Conservation (phyloP, 148 eudicot genomes). For the Tetragonia tetragonoides region DNA sequence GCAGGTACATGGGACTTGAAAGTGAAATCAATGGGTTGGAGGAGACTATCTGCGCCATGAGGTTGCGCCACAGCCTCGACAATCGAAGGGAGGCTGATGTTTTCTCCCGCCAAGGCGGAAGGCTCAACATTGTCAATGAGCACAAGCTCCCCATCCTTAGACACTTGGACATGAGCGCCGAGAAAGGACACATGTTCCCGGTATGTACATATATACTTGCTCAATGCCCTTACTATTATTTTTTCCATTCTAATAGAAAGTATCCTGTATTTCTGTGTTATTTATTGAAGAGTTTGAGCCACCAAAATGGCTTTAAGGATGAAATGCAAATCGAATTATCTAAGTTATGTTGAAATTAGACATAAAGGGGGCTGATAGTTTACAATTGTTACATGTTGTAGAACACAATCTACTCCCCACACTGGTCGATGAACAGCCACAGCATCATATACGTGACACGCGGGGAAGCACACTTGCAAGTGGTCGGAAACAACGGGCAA, state of each 20-base stretch:
- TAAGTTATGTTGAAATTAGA: no score
- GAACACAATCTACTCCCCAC: conserved; percentile 57
- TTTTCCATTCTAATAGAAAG: no score
- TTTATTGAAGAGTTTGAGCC: no score
- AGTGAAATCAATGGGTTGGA: conserved; percentile 36
- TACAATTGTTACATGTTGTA: conserved; percentile 15
- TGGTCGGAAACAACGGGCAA: conserved; percentile 45
- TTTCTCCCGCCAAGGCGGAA: conserved; percentile 51
- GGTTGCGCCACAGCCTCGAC: conserved; percentile 44
- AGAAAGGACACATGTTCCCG: conserved; percentile 54
- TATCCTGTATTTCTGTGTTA: no score
- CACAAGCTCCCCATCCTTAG: conserved; percentile 56
- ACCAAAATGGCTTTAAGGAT: no score
- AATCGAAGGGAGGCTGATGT: conserved; percentile 44
- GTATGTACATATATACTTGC: conserved; percentile 24
- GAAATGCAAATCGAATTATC: no score
- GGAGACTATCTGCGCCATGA: conserved; percentile 52
- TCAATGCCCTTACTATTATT: not conserved
- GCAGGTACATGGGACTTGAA: conserved; percentile 27
- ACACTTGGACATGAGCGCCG: conserved; percentile 55
- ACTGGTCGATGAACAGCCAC: conserved; percentile 65
- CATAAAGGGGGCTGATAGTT: not conserved
- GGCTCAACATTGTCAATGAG: conserved; percentile 48
- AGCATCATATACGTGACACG: conserved; percentile 47
- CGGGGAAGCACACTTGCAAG: conserved; percentile 57